Conservation (phyloP, 495 filamentous ascomycete genomes). For the Tricharina praecox region DNA sequence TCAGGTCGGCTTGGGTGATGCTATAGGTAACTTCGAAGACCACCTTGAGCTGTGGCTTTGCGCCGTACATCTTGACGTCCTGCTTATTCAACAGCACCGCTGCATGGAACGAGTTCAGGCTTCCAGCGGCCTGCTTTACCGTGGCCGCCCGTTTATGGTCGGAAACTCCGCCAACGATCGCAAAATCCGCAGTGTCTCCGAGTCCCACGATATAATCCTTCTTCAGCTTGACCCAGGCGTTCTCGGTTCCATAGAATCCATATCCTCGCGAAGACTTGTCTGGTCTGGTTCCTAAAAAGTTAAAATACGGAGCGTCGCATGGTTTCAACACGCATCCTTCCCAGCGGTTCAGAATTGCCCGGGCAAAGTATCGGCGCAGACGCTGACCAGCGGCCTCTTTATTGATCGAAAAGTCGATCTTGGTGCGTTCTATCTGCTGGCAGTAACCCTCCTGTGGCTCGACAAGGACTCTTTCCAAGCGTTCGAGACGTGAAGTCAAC, state of each 20-base stretch:
- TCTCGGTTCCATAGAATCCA: constrained; percentile 23
- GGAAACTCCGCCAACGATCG: constrained; percentile 53
- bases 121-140: neutral
- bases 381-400: constrained; percentile 29
- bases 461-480: constrained; percentile 40
- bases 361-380: constrained; percentile 46
- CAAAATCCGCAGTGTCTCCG: constrained; percentile 69
- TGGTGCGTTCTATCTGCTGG: constrained; percentile 28
- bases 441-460: constrained; percentile 40
- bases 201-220: constrained; percentile 73
- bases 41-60: constrained; percentile 44
- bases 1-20: constrained; percentile 35
- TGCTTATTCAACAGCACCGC: constrained; percentile 61
- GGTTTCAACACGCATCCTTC: constrained; percentile 72
- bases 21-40: constrained; percentile 41
- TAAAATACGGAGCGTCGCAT: constrained; percentile 59
- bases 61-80: constrained; percentile 35
- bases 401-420: constrained; percentile 40
- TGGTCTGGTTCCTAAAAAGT: constrained; percentile 27
- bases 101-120: constrained; percentile 64
- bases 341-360: constrained; percentile 44
- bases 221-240: constrained; percentile 64
- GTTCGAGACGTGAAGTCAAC: constrained; percentile 42
- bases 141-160: constrained; percentile 28
- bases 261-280: constrained; percentile 7